Percentiles rank a stretch among this genome's conserved stretches.
Evolutionary conservation across 2,329 filamentous ascomycete genomes (phyloP).

Genomic region (Colletotrichum camelliae): DNA sequence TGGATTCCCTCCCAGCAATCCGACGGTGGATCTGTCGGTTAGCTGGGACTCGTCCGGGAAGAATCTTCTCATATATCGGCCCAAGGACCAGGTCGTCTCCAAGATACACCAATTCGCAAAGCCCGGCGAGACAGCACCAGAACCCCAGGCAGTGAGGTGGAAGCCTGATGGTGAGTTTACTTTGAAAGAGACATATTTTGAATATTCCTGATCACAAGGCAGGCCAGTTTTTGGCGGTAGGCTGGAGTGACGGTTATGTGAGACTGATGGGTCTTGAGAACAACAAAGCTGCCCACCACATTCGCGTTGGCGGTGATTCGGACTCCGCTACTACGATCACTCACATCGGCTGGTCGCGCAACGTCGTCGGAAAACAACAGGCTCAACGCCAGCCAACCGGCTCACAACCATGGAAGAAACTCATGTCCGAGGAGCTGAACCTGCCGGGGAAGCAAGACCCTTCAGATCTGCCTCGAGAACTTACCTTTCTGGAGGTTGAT

Average conservation of each 20-base stretch:
- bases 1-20: conserved; percentile 75
- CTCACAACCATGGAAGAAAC: conserved; percentile 32
- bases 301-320: conserved; percentile 54
- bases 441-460: conserved; percentile 26
- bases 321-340: conserved; percentile 44
- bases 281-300: conserved; percentile 80
- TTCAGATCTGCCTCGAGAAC: conserved; percentile 71
- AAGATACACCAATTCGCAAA: conserved; percentile 53
- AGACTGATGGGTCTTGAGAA: conserved; percentile 81
- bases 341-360: conserved; percentile 60
- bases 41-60: conserved; percentile 70
- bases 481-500: conserved; percentile 79
- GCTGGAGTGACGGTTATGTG: conserved; percentile 81
- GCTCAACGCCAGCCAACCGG: conserved; percentile 14
- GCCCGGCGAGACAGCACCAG: conserved; percentile 44
- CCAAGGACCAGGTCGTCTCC: conserved; percentile 72
- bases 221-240: conserved; percentile 81
- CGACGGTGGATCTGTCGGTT: conserved; percentile 83
- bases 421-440: conserved; percentile 31
- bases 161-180: conserved; percentile 67
- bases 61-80: conserved; percentile 76
- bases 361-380: conserved; percentile 33
- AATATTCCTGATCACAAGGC: neutral
- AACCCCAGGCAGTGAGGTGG: conserved; percentile 62
- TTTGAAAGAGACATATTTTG: neutral